Percentiles rank a stretch among this genome's conserved stretches.
Evolutionary conservation across 257 asterid species (phyloP).

Genomic region (Handroanthus guayacan): DNA sequence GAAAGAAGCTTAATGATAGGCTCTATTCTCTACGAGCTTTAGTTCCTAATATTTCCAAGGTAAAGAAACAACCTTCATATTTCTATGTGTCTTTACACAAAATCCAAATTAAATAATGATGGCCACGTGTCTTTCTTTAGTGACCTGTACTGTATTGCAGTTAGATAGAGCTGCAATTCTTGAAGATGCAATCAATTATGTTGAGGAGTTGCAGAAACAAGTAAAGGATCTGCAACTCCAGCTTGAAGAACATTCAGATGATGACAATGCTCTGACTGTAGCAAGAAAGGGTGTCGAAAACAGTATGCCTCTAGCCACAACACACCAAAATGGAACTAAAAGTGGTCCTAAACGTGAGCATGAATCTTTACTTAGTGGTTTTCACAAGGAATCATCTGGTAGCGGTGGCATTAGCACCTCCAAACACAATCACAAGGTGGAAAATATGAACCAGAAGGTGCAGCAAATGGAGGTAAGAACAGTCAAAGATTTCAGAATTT

Average conservation of each 20-base stretch:
- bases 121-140: too few species aligned
- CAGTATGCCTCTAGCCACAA: neutral
- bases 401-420: slow-evolving; percentile 12
- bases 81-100: too few species aligned
- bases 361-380: slow-evolving; percentile 32
- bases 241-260: slow-evolving; percentile 60
- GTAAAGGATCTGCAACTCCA: slow-evolving; percentile 59
- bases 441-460: slow-evolving; percentile 40
- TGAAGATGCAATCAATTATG: slow-evolving; percentile 69
- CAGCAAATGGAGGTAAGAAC: slow-evolving; percentile 74
- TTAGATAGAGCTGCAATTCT: slow-evolving; percentile 71
- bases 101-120: too few species aligned
- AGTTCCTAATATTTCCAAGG: slow-evolving; percentile 80
- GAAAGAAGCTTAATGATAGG: slow-evolving; percentile 71
- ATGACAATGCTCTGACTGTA: slow-evolving; percentile 41
- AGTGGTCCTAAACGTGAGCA: slow-evolving; percentile 38
- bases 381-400: slow-evolving; percentile 37
- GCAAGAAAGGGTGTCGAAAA: slow-evolving; percentile 10
- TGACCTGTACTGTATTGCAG: slow-evolving; percentile 37
- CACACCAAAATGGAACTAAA: slow-evolving; percentile 37
- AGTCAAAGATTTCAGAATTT: neutral
- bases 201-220: slow-evolving; percentile 61
- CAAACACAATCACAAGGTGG: slow-evolving; percentile 40
- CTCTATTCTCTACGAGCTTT: slow-evolving; percentile 66
- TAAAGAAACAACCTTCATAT: slow-evolving; percentile 12